Evolutionary conservation across 2,329 filamentous ascomycete genomes (phyloP).

Genomic region (Geosmithia putterillii): DNA sequence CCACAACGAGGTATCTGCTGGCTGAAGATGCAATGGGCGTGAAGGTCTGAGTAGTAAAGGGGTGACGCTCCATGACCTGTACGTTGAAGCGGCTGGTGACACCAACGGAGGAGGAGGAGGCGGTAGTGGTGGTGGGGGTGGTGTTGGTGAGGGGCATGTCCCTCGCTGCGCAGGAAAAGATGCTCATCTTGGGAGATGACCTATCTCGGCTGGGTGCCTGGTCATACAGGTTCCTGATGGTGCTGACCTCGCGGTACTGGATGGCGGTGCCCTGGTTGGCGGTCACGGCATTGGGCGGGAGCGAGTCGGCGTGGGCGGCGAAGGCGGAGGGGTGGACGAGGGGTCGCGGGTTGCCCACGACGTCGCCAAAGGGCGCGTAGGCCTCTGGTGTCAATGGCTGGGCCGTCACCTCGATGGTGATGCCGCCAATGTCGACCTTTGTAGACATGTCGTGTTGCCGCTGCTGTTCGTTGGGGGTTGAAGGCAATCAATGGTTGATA

Average conservation of each 20-base stretch:
- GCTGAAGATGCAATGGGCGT: slow-evolving; percentile 51
- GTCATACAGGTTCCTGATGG: slow-evolving; percentile 58
- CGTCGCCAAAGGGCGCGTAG: slow-evolving; percentile 74
- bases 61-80: slow-evolving; percentile 74
- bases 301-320: slow-evolving; percentile 23
- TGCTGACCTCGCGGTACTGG: slow-evolving; percentile 75
- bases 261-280: slow-evolving; percentile 82
- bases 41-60: slow-evolving; percentile 91
- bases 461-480: too few relatives aligned
- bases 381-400: slow-evolving; percentile 53
- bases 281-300: slow-evolving; percentile 38
- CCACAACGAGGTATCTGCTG: slow-evolving; percentile 67
- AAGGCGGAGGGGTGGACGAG: slow-evolving; percentile 34
- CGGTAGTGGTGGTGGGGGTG: not conserved
- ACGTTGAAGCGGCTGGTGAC: slow-evolving; percentile 39
- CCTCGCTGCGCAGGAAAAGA: slow-evolving; percentile 64
- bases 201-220: slow-evolving; percentile 41
- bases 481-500: too few relatives aligned
- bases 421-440: slow-evolving; percentile 10
- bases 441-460: slow-evolving; percentile 10
- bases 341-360: slow-evolving; percentile 61
- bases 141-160: slow-evolving; percentile 8
- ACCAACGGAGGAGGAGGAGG: slow-evolving; percentile 1
- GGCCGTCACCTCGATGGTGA: slow-evolving; percentile 33
- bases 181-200: slow-evolving; percentile 57